phyloP scores from a whole-genome alignment of 208 protist species.

The Strigomonas culicis region DNA sequence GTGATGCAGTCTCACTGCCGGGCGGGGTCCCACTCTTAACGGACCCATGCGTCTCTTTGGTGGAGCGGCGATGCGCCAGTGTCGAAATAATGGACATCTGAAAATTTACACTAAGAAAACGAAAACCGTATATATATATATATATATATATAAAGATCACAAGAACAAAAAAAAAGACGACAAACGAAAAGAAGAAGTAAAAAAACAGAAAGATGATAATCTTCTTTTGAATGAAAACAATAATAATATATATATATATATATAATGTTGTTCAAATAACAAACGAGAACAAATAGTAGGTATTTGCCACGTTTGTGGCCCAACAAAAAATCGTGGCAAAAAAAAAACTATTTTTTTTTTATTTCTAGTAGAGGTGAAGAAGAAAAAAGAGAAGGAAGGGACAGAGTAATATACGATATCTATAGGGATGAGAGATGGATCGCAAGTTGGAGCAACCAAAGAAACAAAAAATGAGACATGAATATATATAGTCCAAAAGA shows the following conservation, averaged over 20 bases:
- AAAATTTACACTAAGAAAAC: too few relatives aligned
- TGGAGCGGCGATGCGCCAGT: too few relatives aligned
- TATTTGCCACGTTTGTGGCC: not conserved
- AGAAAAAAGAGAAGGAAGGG: not conserved
- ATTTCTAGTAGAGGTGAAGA: not conserved
- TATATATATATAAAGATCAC: too few relatives aligned
- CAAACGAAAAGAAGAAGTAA: not conserved
- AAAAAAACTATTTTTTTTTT: constrained; percentile 1
- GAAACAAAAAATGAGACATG: constrained; percentile 5
- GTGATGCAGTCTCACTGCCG: too few relatives aligned
- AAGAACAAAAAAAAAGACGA: not conserved
- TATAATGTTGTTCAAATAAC: not conserved
- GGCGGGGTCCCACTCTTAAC: too few relatives aligned
- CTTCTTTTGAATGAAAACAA: not conserved
- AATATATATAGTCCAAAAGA: constrained; percentile 4
- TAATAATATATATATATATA: not conserved
- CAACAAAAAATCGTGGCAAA: not conserved
- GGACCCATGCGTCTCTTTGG: too few relatives aligned
- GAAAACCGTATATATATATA: too few relatives aligned
- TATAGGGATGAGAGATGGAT: not conserved
- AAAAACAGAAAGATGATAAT: not conserved
- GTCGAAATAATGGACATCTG: too few relatives aligned
- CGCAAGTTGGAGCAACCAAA: not conserved
- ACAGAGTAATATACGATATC: not conserved
- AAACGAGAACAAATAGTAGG: not conserved